Evolutionary conservation across 2,329 filamentous ascomycete genomes (phyloP).

Genomic region (Lojkania enalia): DNA sequence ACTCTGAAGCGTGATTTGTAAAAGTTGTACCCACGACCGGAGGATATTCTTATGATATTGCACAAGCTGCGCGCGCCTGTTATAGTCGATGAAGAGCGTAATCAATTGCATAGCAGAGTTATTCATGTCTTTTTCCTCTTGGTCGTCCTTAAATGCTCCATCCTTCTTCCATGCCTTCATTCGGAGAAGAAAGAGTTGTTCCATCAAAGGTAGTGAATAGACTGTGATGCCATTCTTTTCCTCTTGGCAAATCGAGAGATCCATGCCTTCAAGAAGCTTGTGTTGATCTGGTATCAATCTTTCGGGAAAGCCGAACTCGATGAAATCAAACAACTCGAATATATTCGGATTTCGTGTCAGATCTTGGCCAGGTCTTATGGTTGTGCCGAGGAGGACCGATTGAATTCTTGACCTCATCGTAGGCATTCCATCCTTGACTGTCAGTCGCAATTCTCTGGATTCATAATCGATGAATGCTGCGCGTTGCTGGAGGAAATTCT

Average conservation of each 20-base stretch:
- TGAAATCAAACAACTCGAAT: constrained; percentile 93
- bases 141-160: constrained; percentile 44
- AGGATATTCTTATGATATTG: constrained; percentile 67
- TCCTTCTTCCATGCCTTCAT: constrained; percentile 62
- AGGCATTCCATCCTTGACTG: constrained; percentile 70
- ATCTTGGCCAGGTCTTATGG: constrained; percentile 67
- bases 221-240: constrained; percentile 61
- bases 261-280: constrained; percentile 65
- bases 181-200: constrained; percentile 73
- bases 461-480: constrained; percentile 83
- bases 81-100: constrained; percentile 64
- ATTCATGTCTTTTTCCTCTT: constrained; percentile 21
- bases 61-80: constrained; percentile 63
- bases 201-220: constrained; percentile 71
- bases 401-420: constrained; percentile 52
- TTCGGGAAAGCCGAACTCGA: constrained; percentile 63
- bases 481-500: constrained; percentile 77
- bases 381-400: constrained; percentile 74
- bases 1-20: constrained; percentile 80
- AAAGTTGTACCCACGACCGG: constrained; percentile 79
- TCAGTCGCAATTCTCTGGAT: constrained; percentile 78
- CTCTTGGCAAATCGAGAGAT: constrained; percentile 65
- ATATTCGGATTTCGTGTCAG: constrained; percentile 71
- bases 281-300: constrained; percentile 57
- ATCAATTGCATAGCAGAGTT: constrained; percentile 61